These are phyloP conservation scores for Cryphonectria nitschkei DNA, from an alignment of 2,329 filamentous ascomycete species.

Conservation along the genomic window DNA sequence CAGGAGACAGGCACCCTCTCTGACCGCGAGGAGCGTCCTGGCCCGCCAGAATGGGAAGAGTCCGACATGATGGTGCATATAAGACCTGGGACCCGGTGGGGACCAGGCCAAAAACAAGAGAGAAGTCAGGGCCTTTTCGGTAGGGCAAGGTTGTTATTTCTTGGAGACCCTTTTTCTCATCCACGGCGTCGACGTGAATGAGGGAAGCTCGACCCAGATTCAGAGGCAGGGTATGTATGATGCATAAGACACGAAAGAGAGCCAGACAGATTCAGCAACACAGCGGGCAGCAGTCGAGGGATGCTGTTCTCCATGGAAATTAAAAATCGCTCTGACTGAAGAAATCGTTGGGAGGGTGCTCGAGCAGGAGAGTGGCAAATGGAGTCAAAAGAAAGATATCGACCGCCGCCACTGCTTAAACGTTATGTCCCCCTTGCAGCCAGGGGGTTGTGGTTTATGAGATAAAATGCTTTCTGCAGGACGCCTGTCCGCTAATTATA, in stretches of 20 bases:
- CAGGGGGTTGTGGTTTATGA: background rate
- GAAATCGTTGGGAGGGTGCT: background rate
- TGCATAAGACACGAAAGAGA: background rate
- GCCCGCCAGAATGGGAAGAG: slow-evolving; percentile 36
- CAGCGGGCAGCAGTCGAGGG: slow-evolving; percentile 4
- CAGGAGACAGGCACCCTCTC: slow-evolving; percentile 49
- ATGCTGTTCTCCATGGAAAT: background rate
- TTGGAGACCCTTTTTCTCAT: background rate
- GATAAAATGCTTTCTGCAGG: background rate
- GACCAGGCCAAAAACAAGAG: background rate
- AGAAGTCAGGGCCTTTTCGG: background rate
- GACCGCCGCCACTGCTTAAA: background rate
- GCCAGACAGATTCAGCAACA: background rate
- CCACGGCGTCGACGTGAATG: background rate
- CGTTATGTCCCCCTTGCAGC: background rate
- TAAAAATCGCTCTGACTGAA: background rate
- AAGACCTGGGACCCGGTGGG: slow-evolving; percentile 3
- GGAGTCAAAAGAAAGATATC: slow-evolving; percentile 3
- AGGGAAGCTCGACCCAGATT: background rate
- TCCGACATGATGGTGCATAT: slow-evolving; percentile 37
- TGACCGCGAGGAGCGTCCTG: slow-evolving; percentile 35
- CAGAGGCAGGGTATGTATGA: background rate
- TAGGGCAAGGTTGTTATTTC: background rate
- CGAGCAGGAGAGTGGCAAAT: background rate
- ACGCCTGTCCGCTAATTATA: slow-evolving; percentile 5